Base-by-base conservation (phyloP, 2,329 filamentous ascomycete species). In the Verticillium tricorpus region DNA sequence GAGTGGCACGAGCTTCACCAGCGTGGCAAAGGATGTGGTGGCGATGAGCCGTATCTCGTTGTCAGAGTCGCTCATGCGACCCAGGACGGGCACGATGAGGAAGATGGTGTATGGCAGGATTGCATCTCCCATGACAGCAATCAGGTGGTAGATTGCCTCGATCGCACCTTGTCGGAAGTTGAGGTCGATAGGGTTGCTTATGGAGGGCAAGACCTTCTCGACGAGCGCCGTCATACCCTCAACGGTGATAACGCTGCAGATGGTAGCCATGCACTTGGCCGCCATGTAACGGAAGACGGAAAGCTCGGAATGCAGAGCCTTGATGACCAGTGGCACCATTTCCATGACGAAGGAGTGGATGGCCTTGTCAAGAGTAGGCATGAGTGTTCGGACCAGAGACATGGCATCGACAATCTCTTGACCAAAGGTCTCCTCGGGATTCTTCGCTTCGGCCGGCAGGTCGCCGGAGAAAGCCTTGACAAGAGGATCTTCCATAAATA, bases 41-140 rank as follows among this genome's bases (percentile, higher is more conserved):
- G 95, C 93, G 61, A 99, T 90, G 7, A 98, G 84, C 60, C 95
- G 89, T 60, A 99, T 91, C 72, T 98, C 95, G 66, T 96, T 94
- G 72, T 99, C 94, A 0, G 94, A 96, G 74, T 99, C 95, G 72
- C 95, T 98, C 95, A 99, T 99, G 55, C 95, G 89, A 60, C 95
- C 95, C 58, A 99, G 84, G 4, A 99, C 95, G 15, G 95, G 95
- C 14, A 98, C 96, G 63, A 99, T 96, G 67, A 99, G 86, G 86
- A 99, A 99, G 70, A 99, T 97, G 65, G 99, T 95, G 71, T 99
- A 99, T 3, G 96, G 95, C 34, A 99, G 78, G 62, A 99, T 99
- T 40, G 87, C 85, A 72, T 98, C 95, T 65, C 96, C 95, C 95
- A 99, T 99, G 59, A 97, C 93, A 63, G 96, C 92, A 66, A 99